Evolutionary conservation across 202 grass and related monocot species (phyloP).

Genomic region (Setaria viridis): DNA sequence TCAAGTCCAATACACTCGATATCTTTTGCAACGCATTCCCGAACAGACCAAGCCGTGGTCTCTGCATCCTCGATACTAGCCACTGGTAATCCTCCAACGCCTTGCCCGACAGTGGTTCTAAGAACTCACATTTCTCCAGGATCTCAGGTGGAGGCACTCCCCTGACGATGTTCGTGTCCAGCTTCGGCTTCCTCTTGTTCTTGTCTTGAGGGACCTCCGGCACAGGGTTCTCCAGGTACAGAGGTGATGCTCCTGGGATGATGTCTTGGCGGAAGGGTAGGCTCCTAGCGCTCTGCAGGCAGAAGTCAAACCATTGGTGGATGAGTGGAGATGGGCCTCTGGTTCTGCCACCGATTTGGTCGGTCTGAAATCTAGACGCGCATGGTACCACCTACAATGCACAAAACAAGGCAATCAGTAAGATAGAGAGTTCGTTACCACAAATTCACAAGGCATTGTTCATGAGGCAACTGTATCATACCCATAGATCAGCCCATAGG

Average conservation of each 20-base stretch:
- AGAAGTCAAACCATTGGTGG: conserved; percentile 94
- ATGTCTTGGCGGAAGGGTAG: conserved; percentile 74
- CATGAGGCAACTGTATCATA: conserved; percentile 29
- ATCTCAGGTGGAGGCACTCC: conserved; percentile 78
- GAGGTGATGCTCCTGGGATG: conserved; percentile 76
- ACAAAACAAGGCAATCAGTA: conserved; percentile 24
- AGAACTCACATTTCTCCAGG: conserved; percentile 82
- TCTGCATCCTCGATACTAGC: conserved; percentile 73
- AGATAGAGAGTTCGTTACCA: background rate
- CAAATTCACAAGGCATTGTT: background rate
- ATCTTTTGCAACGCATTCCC: conserved; percentile 41
- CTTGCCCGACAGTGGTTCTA: conserved; percentile 82
- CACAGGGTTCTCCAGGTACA: conserved; percentile 53
- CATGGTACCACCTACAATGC: conserved; percentile 67
- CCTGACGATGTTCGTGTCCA: conserved; percentile 79
- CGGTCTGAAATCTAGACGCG: conserved; percentile 64
- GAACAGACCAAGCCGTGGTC: conserved; percentile 48
- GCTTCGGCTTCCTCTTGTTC: conserved; percentile 67
- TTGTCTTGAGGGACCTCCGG: conserved; percentile 47
- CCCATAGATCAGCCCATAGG: conserved; percentile 94
- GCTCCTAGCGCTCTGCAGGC: conserved; percentile 70
- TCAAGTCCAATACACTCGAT: conserved; percentile 38
- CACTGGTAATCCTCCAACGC: conserved; percentile 70
- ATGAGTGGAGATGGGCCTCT: conserved; percentile 85
- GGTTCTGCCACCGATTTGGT: conserved; percentile 75